phyloP scores from a whole-genome alignment of 2,329 filamentous ascomycete species.

The Botrytis deweyae region DNA sequence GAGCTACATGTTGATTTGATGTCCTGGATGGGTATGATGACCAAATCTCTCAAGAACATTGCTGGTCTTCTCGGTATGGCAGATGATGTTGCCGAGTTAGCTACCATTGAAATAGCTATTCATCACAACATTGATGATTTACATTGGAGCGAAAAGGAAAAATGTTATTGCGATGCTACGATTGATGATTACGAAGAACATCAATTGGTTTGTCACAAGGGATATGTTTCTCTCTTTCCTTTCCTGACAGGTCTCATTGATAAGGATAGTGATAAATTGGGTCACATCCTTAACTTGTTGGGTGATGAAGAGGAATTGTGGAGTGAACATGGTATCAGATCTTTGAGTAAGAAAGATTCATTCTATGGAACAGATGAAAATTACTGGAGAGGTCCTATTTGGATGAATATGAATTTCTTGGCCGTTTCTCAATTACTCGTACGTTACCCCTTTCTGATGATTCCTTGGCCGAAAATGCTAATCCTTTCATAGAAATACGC shows the following conservation, averaged over 20 bases:
- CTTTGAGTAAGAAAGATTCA: slow-evolving; percentile 77
- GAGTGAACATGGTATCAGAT: slow-evolving; percentile 84
- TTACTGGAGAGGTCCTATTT: slow-evolving; percentile 93
- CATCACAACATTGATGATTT: slow-evolving; percentile 84
- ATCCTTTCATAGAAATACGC: slow-evolving; percentile 52
- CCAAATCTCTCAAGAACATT: slow-evolving; percentile 77
- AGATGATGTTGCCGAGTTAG: slow-evolving; percentile 75
- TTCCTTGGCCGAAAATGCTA: not conserved
- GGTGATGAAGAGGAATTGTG: slow-evolving; percentile 83
- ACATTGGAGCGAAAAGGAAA: slow-evolving; percentile 81
- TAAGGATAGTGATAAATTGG: slow-evolving; percentile 71
- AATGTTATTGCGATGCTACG: slow-evolving; percentile 90
- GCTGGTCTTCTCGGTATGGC: slow-evolving; percentile 70
- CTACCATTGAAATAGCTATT: slow-evolving; percentile 72
- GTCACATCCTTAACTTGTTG: slow-evolving; percentile 73
- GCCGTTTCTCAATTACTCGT: slow-evolving; percentile 75
- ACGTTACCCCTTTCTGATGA: slow-evolving; percentile 44
- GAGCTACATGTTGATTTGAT: slow-evolving; percentile 95
- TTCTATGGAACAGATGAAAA: slow-evolving; percentile 91
- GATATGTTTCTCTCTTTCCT: slow-evolving; percentile 90
- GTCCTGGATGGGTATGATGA: slow-evolving; percentile 97
- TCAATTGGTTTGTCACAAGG: slow-evolving; percentile 88
- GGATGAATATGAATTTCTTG: slow-evolving; percentile 96
- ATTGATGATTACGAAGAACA: slow-evolving; percentile 95
- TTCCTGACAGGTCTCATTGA: slow-evolving; percentile 82